A percentile compares a stretch with the other conserved stretches of the same genome.
These are phyloP conservation scores for Apostasia ramifera DNA, from an alignment of 106 monocot genomes.

Conservation along the genomic window DNA sequence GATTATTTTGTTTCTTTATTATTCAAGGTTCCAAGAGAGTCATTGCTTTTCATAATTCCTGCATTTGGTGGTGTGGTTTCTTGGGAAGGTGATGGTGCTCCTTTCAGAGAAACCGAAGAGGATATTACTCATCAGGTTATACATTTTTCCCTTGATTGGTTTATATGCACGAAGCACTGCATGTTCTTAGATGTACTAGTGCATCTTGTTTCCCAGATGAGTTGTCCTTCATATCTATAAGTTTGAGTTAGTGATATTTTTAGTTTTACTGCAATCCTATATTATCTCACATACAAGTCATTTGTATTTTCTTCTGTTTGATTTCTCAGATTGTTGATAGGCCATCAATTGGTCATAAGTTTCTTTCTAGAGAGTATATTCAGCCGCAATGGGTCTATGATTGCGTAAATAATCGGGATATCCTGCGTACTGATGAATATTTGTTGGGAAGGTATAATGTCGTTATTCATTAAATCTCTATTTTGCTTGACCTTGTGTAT, in stretches of 20 bases:
- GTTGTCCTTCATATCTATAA: too few species aligned
- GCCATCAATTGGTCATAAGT: conserved; percentile 77
- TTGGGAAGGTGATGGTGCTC: conserved; percentile 94
- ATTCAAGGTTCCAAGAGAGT: conserved; percentile 80
- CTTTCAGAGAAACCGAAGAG: conserved; percentile 66
- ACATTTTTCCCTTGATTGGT: background rate
- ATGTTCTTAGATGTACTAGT: too few species aligned
- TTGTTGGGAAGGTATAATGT: conserved; percentile 71
- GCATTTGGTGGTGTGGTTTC: conserved; percentile 96
- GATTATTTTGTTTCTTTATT: background rate
- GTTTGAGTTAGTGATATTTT: too few species aligned
- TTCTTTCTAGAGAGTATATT: conserved; percentile 96
- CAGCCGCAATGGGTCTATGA: conserved; percentile 98
- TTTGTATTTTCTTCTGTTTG: too few species aligned
- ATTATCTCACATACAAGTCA: too few species aligned
- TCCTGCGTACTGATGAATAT: conserved; percentile 83
- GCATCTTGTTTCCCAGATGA: too few species aligned
- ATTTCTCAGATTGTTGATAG: conserved; percentile 86
- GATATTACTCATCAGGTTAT: conserved; percentile 87
- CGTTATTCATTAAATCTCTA: background rate
- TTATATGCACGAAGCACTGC: background rate
- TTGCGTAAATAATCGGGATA: conserved; percentile 76
- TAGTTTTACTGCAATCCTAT: too few species aligned
- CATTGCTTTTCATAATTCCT: conserved; percentile 79
- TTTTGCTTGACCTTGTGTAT: background rate